Evolutionary conservation across 768 basidiomycete genomes (phyloP).

Genomic region (Cyclocybe cylindracea): DNA sequence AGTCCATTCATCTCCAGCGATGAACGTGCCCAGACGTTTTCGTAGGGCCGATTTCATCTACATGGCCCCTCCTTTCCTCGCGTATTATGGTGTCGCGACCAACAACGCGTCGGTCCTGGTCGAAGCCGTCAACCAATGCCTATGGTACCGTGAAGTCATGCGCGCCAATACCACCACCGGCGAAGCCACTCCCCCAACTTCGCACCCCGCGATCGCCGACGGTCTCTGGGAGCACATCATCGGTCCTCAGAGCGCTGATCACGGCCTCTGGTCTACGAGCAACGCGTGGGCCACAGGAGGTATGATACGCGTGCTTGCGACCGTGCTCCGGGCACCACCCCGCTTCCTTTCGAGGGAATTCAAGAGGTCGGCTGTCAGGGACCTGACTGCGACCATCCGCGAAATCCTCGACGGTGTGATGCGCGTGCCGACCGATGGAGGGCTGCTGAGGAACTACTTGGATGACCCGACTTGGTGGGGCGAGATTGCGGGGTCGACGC

Average conservation of each 20-base stretch:
- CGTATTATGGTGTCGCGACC: constrained; percentile 44
- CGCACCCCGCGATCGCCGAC: constrained; percentile 4
- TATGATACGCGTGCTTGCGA: constrained; percentile 59
- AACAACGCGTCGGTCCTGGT: constrained; percentile 35
- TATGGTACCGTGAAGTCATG: constrained; percentile 38
- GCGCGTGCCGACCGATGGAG: constrained; percentile 21
- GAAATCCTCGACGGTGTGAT: constrained; percentile 40
- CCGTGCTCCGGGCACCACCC: constrained; percentile 41
- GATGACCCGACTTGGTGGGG: constrained; percentile 35
- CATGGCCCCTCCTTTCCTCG: constrained; percentile 54
- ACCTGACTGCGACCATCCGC: constrained; percentile 28
- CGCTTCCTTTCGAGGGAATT: constrained; percentile 15
- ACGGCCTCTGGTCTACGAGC: constrained; percentile 51
- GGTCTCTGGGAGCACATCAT: constrained; percentile 43
- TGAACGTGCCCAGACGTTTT: neutral
- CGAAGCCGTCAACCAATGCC: constrained; percentile 38
- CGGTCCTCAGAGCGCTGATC: constrained; percentile 37
- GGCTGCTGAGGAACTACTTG: constrained; percentile 38
- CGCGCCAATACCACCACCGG: constrained; percentile 25
- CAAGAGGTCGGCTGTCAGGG: constrained; percentile 22
- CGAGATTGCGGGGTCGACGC: constrained; percentile 36
- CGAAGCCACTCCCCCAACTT: constrained; percentile 5
- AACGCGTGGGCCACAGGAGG: constrained; percentile 78
- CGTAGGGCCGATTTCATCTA: constrained; percentile 50
- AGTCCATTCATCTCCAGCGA: constrained; percentile 5